Base-by-base conservation (phyloP, 2,329 filamentous ascomycete genomes). In the Diaporthe australafricana region DNA sequence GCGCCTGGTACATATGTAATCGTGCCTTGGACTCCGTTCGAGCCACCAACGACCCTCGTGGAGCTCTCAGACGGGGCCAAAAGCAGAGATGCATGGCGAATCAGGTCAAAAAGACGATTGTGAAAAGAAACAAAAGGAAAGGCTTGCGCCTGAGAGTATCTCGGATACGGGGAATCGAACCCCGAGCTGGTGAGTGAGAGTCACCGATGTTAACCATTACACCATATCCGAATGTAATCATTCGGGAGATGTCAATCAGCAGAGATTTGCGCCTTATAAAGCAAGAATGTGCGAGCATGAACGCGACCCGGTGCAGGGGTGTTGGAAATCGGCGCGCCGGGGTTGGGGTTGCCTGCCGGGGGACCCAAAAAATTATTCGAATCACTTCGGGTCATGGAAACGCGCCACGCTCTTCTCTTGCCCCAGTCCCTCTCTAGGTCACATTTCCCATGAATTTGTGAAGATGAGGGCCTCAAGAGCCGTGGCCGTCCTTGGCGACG, bases 401-500 rank as follows among this genome's bases (percentile, higher is more conserved):
- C 69, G 70, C 63, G 65, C 53, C 65, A 66, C 57, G 70, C 20
- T 45, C 68, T 52, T 62, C 42, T 68, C 52, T 50, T 65, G 71
- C 68, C 65, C 75, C 68, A 42, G 72, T 74, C 70, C 55, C 74
- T 74, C 57, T 47, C 62, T 70, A 56, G 60, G 73, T 38, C 73
- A 67, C 62, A 71, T 73, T 66, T 72, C 60, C 63, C 70, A 75
- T 75, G 72, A 70, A 55, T 75, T 56, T 76, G 70, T 71, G 74
- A 82, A 74, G 65, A 85, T 85, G 83, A 82, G 82, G 81, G 81
- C 78, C 57, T 78, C 81, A 74, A 77, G 82, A 78, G 78, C 80
- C 57, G 81, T 79, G 74, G 79, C 81, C 75, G 79, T 81, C 75
- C 74, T 84, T 70, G 79, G 80, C 67, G 81, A 81, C 78, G 79